phyloP scores from a whole-genome alignment of 2,329 filamentous ascomycete genomes.

The Metarhizium rileyi region DNA sequence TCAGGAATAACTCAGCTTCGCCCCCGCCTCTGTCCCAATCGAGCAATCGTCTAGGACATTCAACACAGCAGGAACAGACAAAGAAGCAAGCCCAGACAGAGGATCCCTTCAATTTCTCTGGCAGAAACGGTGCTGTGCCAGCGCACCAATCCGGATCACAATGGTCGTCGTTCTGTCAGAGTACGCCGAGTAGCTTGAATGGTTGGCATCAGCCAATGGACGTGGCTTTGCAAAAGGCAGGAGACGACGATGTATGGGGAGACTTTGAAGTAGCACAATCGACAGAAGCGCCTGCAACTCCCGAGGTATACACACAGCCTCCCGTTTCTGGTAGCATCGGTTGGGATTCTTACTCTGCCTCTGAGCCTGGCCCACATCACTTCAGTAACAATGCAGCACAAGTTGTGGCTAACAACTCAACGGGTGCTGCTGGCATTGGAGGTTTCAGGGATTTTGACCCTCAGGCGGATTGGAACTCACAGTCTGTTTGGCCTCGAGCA shows the following conservation, averaged over 20 bases:
- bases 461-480: conserved; percentile 10
- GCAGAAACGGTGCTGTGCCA: conserved; percentile 9
- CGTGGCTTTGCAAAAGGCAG: conserved; percentile 13
- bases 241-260: conserved; percentile 56
- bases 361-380: neutral
- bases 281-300: neutral
- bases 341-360: neutral
- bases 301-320: neutral
- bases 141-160: conserved; percentile 15
- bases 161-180: conserved; percentile 21
- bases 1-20: conserved; percentile 38
- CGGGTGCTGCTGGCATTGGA: neutral
- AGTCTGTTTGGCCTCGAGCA: conserved; percentile 5
- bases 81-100: conserved; percentile 6
- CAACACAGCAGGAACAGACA: conserved; percentile 7
- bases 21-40: conserved; percentile 15
- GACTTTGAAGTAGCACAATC: conserved; percentile 53
- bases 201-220: conserved; percentile 10
- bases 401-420: neutral
- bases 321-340: neutral
- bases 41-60: conserved; percentile 2
- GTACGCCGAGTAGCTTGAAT: conserved; percentile 12
- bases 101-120: conserved; percentile 17
- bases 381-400: neutral
- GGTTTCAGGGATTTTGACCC: neutral